Base-by-base conservation (phyloP, 306 rosid genomes). In the Rubus parviflorus region DNA sequence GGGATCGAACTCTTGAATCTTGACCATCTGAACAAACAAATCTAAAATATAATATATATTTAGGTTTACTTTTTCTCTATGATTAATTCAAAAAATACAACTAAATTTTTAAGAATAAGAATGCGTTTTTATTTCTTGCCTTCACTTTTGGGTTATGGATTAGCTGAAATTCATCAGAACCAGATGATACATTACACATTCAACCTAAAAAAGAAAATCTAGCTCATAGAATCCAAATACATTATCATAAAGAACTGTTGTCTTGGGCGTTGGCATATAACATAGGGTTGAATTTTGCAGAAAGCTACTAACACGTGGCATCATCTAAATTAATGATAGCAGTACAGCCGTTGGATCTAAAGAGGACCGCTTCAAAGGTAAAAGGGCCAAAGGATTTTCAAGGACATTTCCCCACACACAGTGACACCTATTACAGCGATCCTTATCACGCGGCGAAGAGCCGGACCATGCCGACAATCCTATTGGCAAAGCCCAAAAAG, bases 371-470 rank as follows among this genome's bases (percentile, higher is more conserved):
- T 75, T 62, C 57, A 61, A 76, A 49, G 38, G 37, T 4, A 35
- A 25, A 74, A 42, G 57, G 62, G 60, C 2, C 30, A 51, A 3
- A 68, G 20, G 13, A 68, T 68, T 45, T 68, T 42, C 52, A 64
- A 63, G 41, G 46, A 2, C 17, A 11, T 22, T 19, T 30, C 54
- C 60, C 2, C 58, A 53, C n/a, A 54, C 74, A 15, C 20, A n/a
- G 13, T 17, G 37, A 37, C 17, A 70, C 45, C 37, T 4, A 38
- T 22, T 58, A 43, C 62, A 54, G 71, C 40, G 73, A 72, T 82
- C 80, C 87, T 56, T 53, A 74, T 72, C 85, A 72, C 84, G 86
- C 89, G 87, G 86, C 81, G 85, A 76, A 77, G 84, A 65, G 87
- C 70, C 62, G 82, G 48, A 62, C 78, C 71, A 53, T 78, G 79